Conservation (phyloP, 2,329 filamentous ascomycete species). For the Fusarium algeriense region DNA sequence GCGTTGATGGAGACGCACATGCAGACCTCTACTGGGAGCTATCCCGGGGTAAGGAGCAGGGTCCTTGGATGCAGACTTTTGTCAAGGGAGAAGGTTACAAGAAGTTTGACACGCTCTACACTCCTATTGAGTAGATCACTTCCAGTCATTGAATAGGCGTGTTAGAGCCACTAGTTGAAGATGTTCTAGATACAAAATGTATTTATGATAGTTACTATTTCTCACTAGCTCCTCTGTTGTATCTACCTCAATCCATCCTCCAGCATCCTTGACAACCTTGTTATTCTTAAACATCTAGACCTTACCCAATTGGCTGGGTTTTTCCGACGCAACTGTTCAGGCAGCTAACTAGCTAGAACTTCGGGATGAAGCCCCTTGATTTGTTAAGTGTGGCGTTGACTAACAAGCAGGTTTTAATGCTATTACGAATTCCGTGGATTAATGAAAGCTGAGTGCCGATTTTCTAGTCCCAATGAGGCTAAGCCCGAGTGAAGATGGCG, state of each 20-base stretch:
- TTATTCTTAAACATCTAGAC: slow-evolving; percentile 13
- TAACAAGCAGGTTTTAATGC: no score
- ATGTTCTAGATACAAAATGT: background rate
- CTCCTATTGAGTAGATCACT: background rate
- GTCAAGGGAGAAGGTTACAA: slow-evolving; percentile 57
- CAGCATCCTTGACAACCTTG: background rate
- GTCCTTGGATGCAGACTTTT: slow-evolving; percentile 61
- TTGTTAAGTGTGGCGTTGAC: no score
- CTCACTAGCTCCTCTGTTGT: fast-evolving
- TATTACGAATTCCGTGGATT: no score
- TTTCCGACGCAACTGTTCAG: no score
- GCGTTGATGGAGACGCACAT: slow-evolving; percentile 57
- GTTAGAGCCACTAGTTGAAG: no score
- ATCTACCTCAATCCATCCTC: slow-evolving; percentile 1
- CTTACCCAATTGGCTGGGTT: background rate
- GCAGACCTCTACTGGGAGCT: slow-evolving; percentile 56
- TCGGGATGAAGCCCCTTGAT: no score
- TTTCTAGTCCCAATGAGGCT: no score
- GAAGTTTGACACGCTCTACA: slow-evolving; percentile 1
- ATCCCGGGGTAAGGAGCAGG: slow-evolving; percentile 55
- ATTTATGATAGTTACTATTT: background rate
- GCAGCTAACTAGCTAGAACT: no score
- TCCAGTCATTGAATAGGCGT: no score
- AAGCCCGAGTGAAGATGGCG: no score
- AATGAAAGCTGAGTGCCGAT: no score